phyloP scores from a whole-genome alignment of 2,329 filamentous ascomycete species.

The Aspergillus sp. region DNA sequence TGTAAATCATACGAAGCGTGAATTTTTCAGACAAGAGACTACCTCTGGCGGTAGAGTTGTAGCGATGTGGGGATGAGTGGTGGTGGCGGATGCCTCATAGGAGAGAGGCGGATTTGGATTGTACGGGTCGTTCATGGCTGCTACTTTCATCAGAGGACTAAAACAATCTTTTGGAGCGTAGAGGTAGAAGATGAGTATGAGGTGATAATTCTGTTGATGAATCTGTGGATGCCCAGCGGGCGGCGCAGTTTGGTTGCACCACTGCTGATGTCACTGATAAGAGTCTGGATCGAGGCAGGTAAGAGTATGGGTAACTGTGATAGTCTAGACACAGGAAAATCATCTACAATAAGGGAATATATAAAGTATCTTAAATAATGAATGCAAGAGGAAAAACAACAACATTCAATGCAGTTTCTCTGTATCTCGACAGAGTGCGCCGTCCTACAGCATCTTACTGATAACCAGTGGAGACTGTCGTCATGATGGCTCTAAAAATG shows the following conservation, averaged over 20 bases:
- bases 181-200: neutral
- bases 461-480: slow-evolving; percentile 4
- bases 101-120: slow-evolving; percentile 66
- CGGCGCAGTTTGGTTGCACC: no score
- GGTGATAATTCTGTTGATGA: neutral
- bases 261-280: no score
- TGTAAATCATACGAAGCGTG: slow-evolving; percentile 67
- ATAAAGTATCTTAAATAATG: no score
- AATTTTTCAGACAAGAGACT: slow-evolving; percentile 84
- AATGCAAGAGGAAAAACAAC: no score
- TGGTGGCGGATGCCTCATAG: slow-evolving; percentile 67
- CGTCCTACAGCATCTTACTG: neutral
- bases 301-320: no score
- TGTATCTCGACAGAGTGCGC: no score
- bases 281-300: no score
- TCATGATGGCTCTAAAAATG: slow-evolving; percentile 8
- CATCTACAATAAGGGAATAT: no score
- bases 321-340: no score
- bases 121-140: slow-evolving; percentile 39
- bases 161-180: neutral
- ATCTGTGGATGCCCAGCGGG: no score
- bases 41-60: slow-evolving; percentile 73
- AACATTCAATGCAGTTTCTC: no score
- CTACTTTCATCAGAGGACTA: slow-evolving; percentile 1
- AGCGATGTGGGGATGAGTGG: slow-evolving; percentile 64